A percentile compares a stretch with the other conserved stretches of the same genome.
Evolutionary conservation across 78 protist genomes (phyloP).

Genomic region (Polysphondylium violaceum): DNA sequence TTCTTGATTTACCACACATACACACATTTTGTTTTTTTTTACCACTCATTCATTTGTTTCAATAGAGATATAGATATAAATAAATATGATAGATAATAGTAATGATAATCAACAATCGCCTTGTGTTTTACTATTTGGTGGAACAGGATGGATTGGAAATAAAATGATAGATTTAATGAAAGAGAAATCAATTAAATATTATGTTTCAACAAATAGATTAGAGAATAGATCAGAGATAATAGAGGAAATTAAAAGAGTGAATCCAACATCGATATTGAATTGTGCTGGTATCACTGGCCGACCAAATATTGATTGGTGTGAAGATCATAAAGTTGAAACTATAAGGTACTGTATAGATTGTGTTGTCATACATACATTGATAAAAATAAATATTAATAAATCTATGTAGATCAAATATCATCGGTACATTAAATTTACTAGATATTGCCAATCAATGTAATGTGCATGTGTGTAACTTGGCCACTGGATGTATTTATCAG

Average conservation of each 20-base stretch:
- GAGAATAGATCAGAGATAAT: constrained; percentile 36
- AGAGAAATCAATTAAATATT: background rate
- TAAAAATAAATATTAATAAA: background rate
- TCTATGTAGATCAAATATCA: constrained; percentile 76
- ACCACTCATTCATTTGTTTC: background rate
- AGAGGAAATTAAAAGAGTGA: constrained; percentile 68
- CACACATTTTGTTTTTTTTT: background rate
- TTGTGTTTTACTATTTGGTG: constrained; percentile 28
- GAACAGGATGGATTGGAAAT: constrained; percentile 56
- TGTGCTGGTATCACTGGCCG: constrained; percentile 93
- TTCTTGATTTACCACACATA: background rate
- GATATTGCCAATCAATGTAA: constrained; percentile 51
- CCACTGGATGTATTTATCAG: constrained; percentile 95
- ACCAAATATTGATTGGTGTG: constrained; percentile 96
- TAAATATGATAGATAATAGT: background rate
- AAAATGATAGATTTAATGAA: constrained; percentile 18
- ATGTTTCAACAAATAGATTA: background rate
- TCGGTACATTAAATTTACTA: constrained; percentile 83
- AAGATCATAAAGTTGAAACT: constrained; percentile 83
- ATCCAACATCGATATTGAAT: constrained; percentile 86
- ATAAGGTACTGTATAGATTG: no score
- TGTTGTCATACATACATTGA: background rate
- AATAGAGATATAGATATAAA: background rate
- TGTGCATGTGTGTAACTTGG: constrained; percentile 90
- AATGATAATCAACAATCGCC: background rate